These are phyloP conservation scores for Amanita jacksonii DNA, from an alignment of 768 basidiomycete genomes.

Conservation along the genomic window DNA sequence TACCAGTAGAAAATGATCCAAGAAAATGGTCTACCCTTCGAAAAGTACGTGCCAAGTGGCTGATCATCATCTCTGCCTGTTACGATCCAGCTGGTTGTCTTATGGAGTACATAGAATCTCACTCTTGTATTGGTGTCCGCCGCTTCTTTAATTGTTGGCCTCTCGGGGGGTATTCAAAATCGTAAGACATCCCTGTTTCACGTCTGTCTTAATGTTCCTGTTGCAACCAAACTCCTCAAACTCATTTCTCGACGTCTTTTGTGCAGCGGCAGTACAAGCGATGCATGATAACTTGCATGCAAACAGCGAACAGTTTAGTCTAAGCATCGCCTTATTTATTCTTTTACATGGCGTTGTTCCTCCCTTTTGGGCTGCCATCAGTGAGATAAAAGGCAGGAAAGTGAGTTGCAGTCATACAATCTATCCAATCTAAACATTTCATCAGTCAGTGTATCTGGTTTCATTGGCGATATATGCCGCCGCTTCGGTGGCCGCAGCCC, in stretches of 20 bases:
- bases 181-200: no score
- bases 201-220: no score
- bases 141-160: slow-evolving; percentile 49
- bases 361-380: slow-evolving; percentile 56
- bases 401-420: slow-evolving; percentile 31
- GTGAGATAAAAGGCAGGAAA: slow-evolving; percentile 72
- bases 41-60: slow-evolving; percentile 51
- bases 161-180: slow-evolving; percentile 54
- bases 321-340: slow-evolving; percentile 62
- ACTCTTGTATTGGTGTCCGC: slow-evolving; percentile 37
- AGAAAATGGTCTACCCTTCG: slow-evolving; percentile 44
- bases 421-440: slow-evolving; percentile 64
- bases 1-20: slow-evolving; percentile 51
- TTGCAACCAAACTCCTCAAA: no score
- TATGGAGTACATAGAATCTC: slow-evolving; percentile 24
- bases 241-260: background rate
- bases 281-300: slow-evolving; percentile 55
- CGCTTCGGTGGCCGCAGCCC: slow-evolving; percentile 47
- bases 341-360: slow-evolving; percentile 62
- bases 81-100: background rate
- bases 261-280: slow-evolving; percentile 49
- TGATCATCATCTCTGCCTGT: slow-evolving; percentile 1
- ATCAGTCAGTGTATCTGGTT: slow-evolving; percentile 39
- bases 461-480: slow-evolving; percentile 44
- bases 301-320: slow-evolving; percentile 50